These are phyloP conservation scores for Plasmodium fragile DNA, from an alignment of 169 alveolate genomes.

Conservation along the genomic window DNA sequence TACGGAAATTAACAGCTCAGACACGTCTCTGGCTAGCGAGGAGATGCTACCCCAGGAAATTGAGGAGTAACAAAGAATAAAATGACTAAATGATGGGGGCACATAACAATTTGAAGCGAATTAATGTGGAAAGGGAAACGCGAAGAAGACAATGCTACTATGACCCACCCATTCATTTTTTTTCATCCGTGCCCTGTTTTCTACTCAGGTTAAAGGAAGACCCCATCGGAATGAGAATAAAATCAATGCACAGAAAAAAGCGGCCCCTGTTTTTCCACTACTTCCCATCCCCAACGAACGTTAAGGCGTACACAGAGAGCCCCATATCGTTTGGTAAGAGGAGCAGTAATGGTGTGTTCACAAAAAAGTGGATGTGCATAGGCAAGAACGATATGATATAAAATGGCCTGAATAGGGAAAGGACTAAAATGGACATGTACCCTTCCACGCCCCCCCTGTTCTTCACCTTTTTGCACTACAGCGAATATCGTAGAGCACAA, in stretches of 20 bases:
- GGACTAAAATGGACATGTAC: background rate
- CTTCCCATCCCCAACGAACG: constrained; percentile 69
- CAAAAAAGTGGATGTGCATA: background rate
- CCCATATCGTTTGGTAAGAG: constrained; percentile 67
- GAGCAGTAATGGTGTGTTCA: background rate
- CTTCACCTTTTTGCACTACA: background rate
- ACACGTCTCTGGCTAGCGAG: constrained; percentile 60
- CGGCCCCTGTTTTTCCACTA: constrained; percentile 73
- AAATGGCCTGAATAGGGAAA: background rate
- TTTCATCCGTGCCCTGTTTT: background rate
- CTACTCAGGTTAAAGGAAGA: constrained; percentile 40
- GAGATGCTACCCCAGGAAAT: constrained; percentile 30
- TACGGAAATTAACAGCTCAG: constrained; percentile 37
- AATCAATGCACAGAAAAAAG: constrained; percentile 61
- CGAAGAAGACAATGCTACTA: background rate
- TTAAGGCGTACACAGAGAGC: constrained; percentile 69
- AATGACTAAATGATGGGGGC: constrained; percentile 3
- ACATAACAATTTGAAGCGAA: background rate
- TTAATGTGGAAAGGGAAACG: background rate
- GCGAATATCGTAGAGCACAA: constrained; percentile 52
- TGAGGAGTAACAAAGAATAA: constrained; percentile 25
- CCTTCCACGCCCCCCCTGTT: background rate
- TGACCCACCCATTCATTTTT: background rate
- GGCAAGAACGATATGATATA: background rate
- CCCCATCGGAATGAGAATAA: constrained; percentile 65